Evolutionary conservation across 73 alveolate genomes (phyloP).

Genomic region (Paramecium primaurelia): DNA sequence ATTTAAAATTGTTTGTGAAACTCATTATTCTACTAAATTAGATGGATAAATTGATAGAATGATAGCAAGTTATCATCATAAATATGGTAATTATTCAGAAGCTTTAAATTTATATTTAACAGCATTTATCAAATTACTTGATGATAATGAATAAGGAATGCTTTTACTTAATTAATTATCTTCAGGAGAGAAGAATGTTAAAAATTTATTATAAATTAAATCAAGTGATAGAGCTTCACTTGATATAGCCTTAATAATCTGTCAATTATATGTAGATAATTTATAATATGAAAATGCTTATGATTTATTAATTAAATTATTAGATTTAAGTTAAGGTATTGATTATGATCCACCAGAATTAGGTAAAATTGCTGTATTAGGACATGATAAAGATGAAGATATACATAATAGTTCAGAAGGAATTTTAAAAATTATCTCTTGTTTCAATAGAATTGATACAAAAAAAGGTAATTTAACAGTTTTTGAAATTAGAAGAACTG

Average conservation of each 20-base stretch:
- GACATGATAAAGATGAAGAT: neutral
- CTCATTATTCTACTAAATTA: neutral
- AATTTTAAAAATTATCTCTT: neutral
- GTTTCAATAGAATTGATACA: neutral
- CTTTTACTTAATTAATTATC: neutral
- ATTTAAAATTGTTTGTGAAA: neutral
- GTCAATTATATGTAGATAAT: neutral
- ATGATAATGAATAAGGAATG: neutral
- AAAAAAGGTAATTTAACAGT: neutral
- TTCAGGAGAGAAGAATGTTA: neutral
- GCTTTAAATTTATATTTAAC: neutral
- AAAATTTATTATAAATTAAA: neutral
- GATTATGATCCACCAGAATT: neutral
- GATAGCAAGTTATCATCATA: neutral
- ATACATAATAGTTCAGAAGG: neutral
- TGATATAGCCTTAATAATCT: neutral
- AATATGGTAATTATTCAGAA: neutral
- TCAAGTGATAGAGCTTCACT: neutral
- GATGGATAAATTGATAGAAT: slow-evolving; percentile 35
- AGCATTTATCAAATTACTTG: neutral
- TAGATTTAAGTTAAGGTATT: neutral
- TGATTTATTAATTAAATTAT: neutral
- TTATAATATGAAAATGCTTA: neutral
- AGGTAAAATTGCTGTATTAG: neutral
- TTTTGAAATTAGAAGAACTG: neutral